These are phyloP conservation scores for Protomyces arabidopsidicola DNA, from an alignment of 1,139 yeast genomes.

Conservation along the genomic window DNA sequence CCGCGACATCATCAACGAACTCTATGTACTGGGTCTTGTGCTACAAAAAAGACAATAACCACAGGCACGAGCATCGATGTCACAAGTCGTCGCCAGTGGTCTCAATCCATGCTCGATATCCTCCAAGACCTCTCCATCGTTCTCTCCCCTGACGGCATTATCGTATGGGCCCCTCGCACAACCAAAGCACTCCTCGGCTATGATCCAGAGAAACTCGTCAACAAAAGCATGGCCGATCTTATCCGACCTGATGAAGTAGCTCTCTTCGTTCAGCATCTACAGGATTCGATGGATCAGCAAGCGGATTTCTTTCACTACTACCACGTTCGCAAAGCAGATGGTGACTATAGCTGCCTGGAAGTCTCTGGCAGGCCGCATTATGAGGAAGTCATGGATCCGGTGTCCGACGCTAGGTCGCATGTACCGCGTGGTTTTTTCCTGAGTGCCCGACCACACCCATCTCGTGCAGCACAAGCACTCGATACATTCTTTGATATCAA, in stretches of 20 bases:
- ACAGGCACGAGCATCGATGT: neutral
- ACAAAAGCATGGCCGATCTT: slow-evolving; percentile 33
- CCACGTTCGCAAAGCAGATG: slow-evolving; percentile 25
- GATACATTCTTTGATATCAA: slow-evolving; percentile 33
- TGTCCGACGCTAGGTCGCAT: slow-evolving; percentile 2
- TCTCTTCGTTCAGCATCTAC: slow-evolving; percentile 31
- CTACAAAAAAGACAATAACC: neutral
- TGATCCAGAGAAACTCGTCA: slow-evolving; percentile 31
- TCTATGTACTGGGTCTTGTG: no score
- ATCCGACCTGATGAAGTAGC: slow-evolving; percentile 36
- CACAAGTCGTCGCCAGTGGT: neutral
- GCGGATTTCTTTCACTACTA: slow-evolving; percentile 17
- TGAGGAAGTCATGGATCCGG: slow-evolving; percentile 6
- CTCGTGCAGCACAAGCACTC: slow-evolving; percentile 23
- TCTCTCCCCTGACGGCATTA: slow-evolving; percentile 33
- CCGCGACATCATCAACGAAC: neutral
- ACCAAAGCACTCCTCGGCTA: slow-evolving; percentile 33
- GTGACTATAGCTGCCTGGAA: slow-evolving; percentile 26
- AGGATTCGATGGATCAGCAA: slow-evolving; percentile 8
- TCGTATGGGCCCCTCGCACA: slow-evolving; percentile 33
- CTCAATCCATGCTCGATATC: slow-evolving; percentile 8
- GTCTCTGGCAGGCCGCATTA: slow-evolving; percentile 30
- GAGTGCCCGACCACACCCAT: slow-evolving; percentile 30
- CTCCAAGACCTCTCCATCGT: slow-evolving; percentile 29
- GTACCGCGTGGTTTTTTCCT: slow-evolving; percentile 31